Percentiles rank a stretch among this genome's conserved stretches.
These are phyloP conservation scores for Stipa capillata DNA, from an alignment of 176 grass and related monocot species.

Conservation along the genomic window DNA sequence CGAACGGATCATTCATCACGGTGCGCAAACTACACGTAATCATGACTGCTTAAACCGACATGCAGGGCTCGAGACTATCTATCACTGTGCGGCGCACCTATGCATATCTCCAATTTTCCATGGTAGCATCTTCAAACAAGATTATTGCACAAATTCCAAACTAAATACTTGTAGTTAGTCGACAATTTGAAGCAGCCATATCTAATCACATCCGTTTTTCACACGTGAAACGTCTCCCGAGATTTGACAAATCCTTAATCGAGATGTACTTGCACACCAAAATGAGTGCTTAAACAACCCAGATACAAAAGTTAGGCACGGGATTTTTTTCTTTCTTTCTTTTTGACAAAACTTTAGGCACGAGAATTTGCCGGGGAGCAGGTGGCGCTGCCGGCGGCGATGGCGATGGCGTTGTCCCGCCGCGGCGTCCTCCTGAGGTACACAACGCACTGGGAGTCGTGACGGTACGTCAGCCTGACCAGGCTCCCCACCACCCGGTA, in stretches of 20 bases:
- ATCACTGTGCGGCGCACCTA: no score
- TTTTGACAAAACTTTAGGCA: no score
- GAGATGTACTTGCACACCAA: not conserved
- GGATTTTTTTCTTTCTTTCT: no score
- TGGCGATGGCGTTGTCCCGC: constrained; percentile 11
- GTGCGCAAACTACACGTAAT: not conserved
- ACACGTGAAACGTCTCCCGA: not conserved
- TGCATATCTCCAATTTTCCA: not conserved
- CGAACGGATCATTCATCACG: not conserved
- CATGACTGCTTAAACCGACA: not conserved
- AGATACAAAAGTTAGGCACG: no score
- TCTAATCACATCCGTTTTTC: not conserved
- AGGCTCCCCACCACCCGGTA: constrained; percentile 59
- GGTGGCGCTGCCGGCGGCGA: constrained; percentile 25
- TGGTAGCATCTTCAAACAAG: not conserved
- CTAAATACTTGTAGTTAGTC: not conserved
- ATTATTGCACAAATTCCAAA: not conserved
- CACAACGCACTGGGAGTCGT: constrained; percentile 50
- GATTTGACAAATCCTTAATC: not conserved
- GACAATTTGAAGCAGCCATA: not conserved
- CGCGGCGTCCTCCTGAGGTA: constrained; percentile 29
- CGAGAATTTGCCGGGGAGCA: constrained; percentile 25
- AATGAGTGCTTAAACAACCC: no score
- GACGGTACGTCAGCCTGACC: constrained; percentile 44
- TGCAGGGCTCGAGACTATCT: not conserved